phyloP scores from a whole-genome alignment of 768 basidiomycete genomes.

The Termitomyces bulborhizus region DNA sequence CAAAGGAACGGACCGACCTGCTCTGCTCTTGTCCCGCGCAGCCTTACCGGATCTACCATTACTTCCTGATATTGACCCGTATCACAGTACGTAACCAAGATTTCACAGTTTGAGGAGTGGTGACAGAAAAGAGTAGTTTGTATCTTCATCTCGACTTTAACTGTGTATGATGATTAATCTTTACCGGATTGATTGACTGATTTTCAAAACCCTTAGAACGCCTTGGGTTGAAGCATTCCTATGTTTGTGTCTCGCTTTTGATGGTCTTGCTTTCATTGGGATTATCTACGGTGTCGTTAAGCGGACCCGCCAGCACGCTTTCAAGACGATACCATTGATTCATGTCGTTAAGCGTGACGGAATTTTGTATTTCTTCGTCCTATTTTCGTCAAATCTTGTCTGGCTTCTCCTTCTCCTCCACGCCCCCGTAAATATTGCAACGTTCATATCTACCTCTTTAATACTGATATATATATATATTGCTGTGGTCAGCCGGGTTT shows the following conservation, averaged over 20 bases:
- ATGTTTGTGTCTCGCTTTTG: constrained; percentile 15
- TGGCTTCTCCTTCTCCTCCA: constrained; percentile 15
- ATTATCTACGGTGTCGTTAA: constrained; percentile 5
- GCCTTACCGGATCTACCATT: neutral
- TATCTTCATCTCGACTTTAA: neutral
- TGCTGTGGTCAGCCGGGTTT: neutral
- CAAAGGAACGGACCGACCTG: neutral
- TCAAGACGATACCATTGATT: neutral
- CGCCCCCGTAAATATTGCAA: constrained; percentile 7
- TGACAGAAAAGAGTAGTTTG: neutral
- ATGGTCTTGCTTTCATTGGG: constrained; percentile 11
- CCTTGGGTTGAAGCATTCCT: constrained; percentile 9
- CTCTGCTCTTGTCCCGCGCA: neutral
- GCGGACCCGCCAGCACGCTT: neutral
- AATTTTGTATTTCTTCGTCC: constrained; percentile 14
- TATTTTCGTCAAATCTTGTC: constrained; percentile 16
- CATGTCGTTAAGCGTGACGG: constrained; percentile 14
- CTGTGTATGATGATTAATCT: neutral
- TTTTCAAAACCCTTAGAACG: neutral
- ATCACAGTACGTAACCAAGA: neutral
- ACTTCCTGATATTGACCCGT: neutral
- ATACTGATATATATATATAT: neutral
- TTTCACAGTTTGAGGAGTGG: no score
- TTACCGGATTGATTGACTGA: no score
- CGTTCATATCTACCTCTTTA: neutral